Evolutionary conservation across 371 early-diverging fungal species (phyloP).

Genomic region (Mucor indicus): DNA sequence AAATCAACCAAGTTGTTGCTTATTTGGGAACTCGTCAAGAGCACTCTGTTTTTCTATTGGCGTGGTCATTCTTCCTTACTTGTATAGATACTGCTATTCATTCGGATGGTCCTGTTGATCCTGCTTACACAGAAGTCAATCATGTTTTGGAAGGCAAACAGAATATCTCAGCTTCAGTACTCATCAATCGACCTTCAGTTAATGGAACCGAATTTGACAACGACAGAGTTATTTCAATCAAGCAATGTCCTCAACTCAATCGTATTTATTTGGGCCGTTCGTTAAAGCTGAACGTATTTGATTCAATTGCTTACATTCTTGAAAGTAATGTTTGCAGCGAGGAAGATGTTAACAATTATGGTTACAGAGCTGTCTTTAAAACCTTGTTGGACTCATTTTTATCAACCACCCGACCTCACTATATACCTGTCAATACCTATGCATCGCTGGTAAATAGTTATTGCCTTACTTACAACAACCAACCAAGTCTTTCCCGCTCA

Average conservation of each 20-base stretch:
- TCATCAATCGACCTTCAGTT: conserved; percentile 18
- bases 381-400: conserved; percentile 28
- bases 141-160: conserved; percentile 18
- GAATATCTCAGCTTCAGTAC: background rate
- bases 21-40: conserved; percentile 25
- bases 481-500: conserved; percentile 21
- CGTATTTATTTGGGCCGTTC: conserved; percentile 31
- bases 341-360: conserved; percentile 28
- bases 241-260: conserved; percentile 20
- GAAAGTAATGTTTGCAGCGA: conserved; percentile 24
- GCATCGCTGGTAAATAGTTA: conserved; percentile 19
- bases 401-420: conserved; percentile 23
- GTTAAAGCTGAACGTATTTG: conserved; percentile 32
- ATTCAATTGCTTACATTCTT: conserved; percentile 9
- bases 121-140: conserved; percentile 10
- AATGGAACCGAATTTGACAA: conserved; percentile 3
- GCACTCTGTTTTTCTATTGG: conserved; percentile 34
- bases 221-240: conserved; percentile 8
- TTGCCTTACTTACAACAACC: conserved; percentile 22
- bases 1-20: conserved; percentile 27
- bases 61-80: conserved; percentile 41
- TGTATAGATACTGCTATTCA: conserved; percentile 10
- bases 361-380: conserved; percentile 24
- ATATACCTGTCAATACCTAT: conserved; percentile 28
- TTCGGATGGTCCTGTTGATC: conserved; percentile 2